phyloP scores from a whole-genome alignment of 441 rosid genomes.

The Metrosideros polymorpha region DNA sequence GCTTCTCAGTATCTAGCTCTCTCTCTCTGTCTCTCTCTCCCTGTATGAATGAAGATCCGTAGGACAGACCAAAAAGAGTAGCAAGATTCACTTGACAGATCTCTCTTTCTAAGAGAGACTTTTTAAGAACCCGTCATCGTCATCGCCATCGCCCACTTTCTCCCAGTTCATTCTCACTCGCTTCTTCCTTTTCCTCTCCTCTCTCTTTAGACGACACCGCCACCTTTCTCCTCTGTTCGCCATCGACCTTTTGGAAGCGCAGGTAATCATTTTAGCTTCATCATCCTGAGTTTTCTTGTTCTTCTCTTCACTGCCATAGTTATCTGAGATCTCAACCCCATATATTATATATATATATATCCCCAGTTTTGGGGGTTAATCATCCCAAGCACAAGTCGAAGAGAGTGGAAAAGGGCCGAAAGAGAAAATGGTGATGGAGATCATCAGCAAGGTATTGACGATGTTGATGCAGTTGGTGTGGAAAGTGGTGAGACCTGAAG shows the following conservation, averaged over 20 bases:
- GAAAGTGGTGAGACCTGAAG: background rate
- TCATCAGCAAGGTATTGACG: background rate
- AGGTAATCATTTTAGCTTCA: background rate
- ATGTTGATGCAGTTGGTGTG: background rate
- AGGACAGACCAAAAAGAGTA: background rate
- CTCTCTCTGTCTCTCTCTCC: too few relatives aligned
- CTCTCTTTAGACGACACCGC: background rate
- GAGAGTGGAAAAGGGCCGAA: background rate
- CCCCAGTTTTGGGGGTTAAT: background rate
- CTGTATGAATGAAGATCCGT: too few relatives aligned
- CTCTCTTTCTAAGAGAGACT: background rate
- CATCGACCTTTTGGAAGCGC: background rate
- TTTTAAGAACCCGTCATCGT: background rate
- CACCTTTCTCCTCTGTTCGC: background rate
- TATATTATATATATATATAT: too few relatives aligned
- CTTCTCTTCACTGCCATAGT: background rate
- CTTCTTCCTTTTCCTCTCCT: background rate
- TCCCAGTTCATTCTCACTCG: background rate
- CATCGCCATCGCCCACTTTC: background rate
- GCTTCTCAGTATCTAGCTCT: too few relatives aligned
- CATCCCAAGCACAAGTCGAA: background rate
- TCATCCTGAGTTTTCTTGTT: background rate
- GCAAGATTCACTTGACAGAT: background rate
- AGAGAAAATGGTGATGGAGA: background rate
- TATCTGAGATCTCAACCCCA: background rate